A percentile compares a stretch with the other conserved stretches of the same genome.
Evolutionary conservation across 345 rosid genomes (phyloP).

Genomic region (Rhodamnia argentea): DNA sequence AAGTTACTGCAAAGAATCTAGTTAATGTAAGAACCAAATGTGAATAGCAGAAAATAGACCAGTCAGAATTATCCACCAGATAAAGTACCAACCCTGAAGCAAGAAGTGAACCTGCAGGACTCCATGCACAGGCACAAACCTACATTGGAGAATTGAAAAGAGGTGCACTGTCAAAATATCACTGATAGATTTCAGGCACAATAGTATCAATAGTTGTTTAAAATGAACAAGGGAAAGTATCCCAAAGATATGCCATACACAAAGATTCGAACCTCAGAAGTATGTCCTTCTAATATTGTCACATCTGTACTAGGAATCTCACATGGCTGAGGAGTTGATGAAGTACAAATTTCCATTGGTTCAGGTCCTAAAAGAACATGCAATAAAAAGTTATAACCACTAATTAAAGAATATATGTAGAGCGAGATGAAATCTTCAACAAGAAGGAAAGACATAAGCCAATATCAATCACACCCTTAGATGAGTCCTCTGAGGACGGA

Average conservation of each 20-base stretch:
- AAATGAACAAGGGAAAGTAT: neutral
- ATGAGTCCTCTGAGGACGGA: too few species aligned
- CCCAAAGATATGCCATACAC: neutral
- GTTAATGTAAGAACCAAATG: neutral
- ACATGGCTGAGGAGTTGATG: slow-evolving; percentile 43
- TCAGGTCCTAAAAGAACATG: slow-evolving; percentile 36
- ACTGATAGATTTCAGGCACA: neutral
- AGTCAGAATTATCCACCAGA: neutral
- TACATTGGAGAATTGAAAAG: slow-evolving; percentile 11
- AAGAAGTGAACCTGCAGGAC: slow-evolving; percentile 97
- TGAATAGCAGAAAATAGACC: neutral
- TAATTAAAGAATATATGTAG: neutral
- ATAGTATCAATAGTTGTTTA: neutral
- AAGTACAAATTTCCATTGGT: slow-evolving; percentile 59
- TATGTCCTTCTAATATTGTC: slow-evolving; percentile 91
- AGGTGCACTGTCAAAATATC: neutral
- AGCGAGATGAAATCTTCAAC: neutral
- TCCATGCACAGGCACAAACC: slow-evolving; percentile 99
- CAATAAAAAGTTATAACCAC: neutral
- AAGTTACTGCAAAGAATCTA: neutral
- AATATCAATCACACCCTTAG: neutral
- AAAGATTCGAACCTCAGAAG: slow-evolving; percentile 70
- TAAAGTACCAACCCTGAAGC: slow-evolving; percentile 83
- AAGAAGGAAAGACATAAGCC: neutral
- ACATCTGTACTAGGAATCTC: slow-evolving; percentile 87